Conservation (phyloP, 192 early-diverging fungal species). For the Gonapodya prolifera region DNA sequence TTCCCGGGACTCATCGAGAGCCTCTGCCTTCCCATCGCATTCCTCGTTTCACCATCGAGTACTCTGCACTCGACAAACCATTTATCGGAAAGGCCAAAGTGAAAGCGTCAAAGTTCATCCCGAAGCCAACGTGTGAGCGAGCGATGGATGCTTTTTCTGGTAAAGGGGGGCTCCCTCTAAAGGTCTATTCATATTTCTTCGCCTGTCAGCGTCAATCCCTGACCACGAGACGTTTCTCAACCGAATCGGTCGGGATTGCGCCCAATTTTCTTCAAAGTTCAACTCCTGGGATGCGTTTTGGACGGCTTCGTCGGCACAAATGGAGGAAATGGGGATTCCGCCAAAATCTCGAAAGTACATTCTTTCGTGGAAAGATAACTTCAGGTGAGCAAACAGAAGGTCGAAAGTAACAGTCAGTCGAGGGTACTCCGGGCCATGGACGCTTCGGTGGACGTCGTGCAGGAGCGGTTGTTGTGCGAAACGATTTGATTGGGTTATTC, state of each 20-base stretch:
- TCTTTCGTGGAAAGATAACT: conserved; percentile 1
- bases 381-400: not conserved
- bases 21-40: not conserved
- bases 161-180: not conserved
- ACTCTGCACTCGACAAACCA: not conserved
- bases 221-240: not conserved
- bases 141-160: not conserved
- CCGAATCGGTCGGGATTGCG: not conserved
- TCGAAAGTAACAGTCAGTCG: not conserved
- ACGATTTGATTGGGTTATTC: no score
- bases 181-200: not conserved
- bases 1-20: not conserved
- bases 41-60: not conserved
- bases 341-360: conserved; percentile 3
- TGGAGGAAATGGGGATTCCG: not conserved
- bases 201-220: not conserved
- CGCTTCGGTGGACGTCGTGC: no score
- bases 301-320: not conserved
- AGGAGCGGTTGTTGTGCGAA: no score
- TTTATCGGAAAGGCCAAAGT: not conserved
- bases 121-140: not conserved
- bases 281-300: not conserved
- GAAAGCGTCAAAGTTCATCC: not conserved
- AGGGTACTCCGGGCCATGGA: not conserved
- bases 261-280: not conserved